phyloP scores from a whole-genome alignment of 2,329 filamentous ascomycete genomes.

The Aspergillus sp. region DNA sequence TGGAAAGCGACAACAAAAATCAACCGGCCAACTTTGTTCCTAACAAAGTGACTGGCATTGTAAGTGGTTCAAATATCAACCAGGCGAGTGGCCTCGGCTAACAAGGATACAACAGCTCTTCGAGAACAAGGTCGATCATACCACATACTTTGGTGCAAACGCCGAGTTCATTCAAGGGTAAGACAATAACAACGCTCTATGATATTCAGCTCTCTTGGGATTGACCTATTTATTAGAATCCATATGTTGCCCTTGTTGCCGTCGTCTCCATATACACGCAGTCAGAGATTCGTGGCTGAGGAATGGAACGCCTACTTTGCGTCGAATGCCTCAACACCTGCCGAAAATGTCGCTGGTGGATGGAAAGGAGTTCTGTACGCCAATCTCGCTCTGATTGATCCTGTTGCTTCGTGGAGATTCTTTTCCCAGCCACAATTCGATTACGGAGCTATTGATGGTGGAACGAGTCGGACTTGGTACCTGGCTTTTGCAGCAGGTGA shows the following conservation, averaged over 20 bases:
- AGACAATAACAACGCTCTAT: not conserved
- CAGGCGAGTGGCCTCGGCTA: not conserved
- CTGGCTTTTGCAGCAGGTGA: conserved; percentile 70
- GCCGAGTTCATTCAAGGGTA: conserved; percentile 65
- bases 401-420: conserved; percentile 65
- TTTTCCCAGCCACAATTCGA: conserved; percentile 66
- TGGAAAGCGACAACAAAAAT: conserved; percentile 62
- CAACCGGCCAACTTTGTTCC: conserved; percentile 72
- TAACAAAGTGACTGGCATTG: conserved; percentile 66
- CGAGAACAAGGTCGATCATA: conserved; percentile 92
- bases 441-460: conserved; percentile 64
- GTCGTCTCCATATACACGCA: conserved; percentile 62
- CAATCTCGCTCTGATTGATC: conserved; percentile 74
- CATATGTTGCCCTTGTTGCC: conserved; percentile 78
- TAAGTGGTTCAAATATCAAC: conserved; percentile 21
- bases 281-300: conserved; percentile 65
- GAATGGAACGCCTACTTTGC: conserved; percentile 81
- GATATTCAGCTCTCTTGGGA: not conserved
- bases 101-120: conserved; percentile 56
- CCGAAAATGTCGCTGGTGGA: conserved; percentile 57
- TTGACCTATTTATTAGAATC: conserved; percentile 50
- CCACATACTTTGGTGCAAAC: conserved; percentile 77
- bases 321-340: conserved; percentile 57
- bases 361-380: conserved; percentile 85
- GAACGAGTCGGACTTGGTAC: conserved; percentile 81